These are phyloP conservation scores for Excoecaria cochinchinensis DNA, from an alignment of 345 rosid species.

Conservation along the genomic window DNA sequence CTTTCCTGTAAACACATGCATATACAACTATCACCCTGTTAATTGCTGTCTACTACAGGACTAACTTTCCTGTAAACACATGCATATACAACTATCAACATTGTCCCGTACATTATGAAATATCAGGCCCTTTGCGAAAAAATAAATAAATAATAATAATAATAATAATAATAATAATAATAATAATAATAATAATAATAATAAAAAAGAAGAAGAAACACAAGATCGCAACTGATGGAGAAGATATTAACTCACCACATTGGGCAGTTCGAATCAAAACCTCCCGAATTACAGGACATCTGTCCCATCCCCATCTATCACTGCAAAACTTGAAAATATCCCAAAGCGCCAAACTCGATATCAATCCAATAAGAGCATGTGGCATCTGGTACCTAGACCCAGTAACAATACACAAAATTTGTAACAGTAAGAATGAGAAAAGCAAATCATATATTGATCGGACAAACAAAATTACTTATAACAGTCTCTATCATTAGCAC, in stretches of 20 bases:
- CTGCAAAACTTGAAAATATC: constrained; percentile 70
- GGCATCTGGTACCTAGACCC: constrained; percentile 86
- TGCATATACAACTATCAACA: background rate
- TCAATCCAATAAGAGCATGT: constrained; percentile 74
- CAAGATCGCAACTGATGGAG: background rate
- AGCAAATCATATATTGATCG: background rate
- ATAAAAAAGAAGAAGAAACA: background rate
- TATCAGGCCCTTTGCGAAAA: too few relatives aligned
- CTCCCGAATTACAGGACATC: constrained; percentile 47
- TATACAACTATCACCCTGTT: background rate
- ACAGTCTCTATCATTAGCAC: background rate
- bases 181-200: too few relatives aligned
- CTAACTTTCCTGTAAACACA: background rate
- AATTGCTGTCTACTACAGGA: background rate
- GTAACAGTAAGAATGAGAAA: background rate
- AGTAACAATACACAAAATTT: constrained; percentile 5
- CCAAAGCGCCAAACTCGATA: constrained; percentile 86
- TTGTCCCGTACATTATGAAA: background rate
- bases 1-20: background rate
- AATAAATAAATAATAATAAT: too few relatives aligned
- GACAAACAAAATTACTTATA: background rate
- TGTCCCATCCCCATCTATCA: constrained; percentile 66
- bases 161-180: too few relatives aligned
- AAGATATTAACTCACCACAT: constrained; percentile 52
- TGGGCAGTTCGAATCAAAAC: constrained; percentile 62